Evolutionary conservation across 805 yeast species (phyloP).

Genomic region (Maudiozyma bulderi): DNA sequence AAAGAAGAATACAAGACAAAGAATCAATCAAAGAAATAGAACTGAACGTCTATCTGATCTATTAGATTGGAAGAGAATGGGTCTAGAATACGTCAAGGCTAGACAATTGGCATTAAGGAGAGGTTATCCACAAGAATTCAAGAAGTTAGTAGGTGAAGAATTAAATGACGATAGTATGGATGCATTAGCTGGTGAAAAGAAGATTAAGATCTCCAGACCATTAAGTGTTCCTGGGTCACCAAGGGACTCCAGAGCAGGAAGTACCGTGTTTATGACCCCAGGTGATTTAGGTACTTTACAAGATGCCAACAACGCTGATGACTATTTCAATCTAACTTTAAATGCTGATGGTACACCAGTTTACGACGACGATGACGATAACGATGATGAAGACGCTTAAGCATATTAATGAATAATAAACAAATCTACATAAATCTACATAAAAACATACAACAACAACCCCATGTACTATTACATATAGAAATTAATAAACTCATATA

Average conservation of each 20-base stretch:
- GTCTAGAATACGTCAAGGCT: constrained; percentile 90
- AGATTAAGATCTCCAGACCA: constrained; percentile 77
- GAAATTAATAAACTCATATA: too few relatives aligned
- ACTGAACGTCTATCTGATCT: constrained; percentile 89
- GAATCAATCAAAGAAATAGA: constrained; percentile 95
- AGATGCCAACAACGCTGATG: constrained; percentile 75
- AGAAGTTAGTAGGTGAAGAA: constrained; percentile 29
- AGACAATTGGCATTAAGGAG: constrained; percentile 83
- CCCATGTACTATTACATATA: too few relatives aligned
- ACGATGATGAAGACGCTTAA: constrained; percentile 3
- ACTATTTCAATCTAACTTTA: constrained; percentile 47
- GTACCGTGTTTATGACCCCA: constrained; percentile 81
- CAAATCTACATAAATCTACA: too few relatives aligned
- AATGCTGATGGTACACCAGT: constrained; percentile 26
- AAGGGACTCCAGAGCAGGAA: constrained; percentile 32
- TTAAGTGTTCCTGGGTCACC: constrained; percentile 97
- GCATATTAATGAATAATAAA: neutral
- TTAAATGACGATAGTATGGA: constrained; percentile 24
- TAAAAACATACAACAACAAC: too few relatives aligned
- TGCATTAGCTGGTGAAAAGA: constrained; percentile 30
- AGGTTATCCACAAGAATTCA: constrained; percentile 83
- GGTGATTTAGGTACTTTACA: constrained; percentile 96
- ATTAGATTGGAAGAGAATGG: constrained; percentile 97
- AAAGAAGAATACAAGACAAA: constrained; percentile 84
- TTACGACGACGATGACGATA: constrained; percentile 33